phyloP scores from a whole-genome alignment of 2,329 filamentous ascomycete genomes.

The Fusarium euwallaceae region DNA sequence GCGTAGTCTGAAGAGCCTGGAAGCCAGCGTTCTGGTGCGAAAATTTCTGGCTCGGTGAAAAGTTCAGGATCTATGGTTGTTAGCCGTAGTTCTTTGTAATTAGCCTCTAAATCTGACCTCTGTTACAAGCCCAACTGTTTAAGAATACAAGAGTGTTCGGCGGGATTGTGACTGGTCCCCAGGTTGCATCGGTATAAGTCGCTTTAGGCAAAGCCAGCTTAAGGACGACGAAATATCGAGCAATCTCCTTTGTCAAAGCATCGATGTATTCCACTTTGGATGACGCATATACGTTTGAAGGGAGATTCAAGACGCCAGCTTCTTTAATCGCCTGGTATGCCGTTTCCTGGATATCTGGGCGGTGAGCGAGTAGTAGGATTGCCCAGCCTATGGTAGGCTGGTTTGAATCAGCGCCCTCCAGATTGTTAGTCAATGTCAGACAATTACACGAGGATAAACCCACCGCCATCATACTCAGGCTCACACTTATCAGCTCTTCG shows the following conservation, averaged over 20 bases:
- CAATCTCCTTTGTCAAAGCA: conserved; percentile 73
- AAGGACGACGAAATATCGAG: conserved; percentile 75
- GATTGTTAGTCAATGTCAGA: not conserved
- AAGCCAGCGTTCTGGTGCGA: conserved; percentile 63
- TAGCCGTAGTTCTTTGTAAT: not conserved
- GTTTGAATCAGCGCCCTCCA: conserved; percentile 46
- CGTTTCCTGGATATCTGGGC: conserved; percentile 46
- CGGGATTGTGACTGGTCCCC: conserved; percentile 57
- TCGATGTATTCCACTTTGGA: conserved; percentile 75
- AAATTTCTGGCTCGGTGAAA: conserved; percentile 74
- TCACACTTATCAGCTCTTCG: conserved; percentile 76
- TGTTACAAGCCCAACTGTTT: conserved; percentile 48
- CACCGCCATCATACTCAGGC: conserved; percentile 68
- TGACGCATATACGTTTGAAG: conserved; percentile 24
- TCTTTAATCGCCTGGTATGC: conserved; percentile 22
- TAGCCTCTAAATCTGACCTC: conserved; percentile 29
- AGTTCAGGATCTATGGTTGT: conserved; percentile 63
- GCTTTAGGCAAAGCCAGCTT: conserved; percentile 74
- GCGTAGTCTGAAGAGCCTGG: conserved; percentile 46
- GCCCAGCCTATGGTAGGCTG: conserved; percentile 47
- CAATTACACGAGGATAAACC: not conserved
- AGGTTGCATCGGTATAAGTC: conserved; percentile 42
- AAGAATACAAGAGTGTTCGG: conserved; percentile 62
- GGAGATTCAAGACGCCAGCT: not conserved
- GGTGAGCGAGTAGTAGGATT: conserved; percentile 46